Evolutionary conservation across 2,329 filamentous ascomycete genomes (phyloP), one percentile per base, ranked within the genome.

Genomic region (Ophiostoma sp.): DNA sequence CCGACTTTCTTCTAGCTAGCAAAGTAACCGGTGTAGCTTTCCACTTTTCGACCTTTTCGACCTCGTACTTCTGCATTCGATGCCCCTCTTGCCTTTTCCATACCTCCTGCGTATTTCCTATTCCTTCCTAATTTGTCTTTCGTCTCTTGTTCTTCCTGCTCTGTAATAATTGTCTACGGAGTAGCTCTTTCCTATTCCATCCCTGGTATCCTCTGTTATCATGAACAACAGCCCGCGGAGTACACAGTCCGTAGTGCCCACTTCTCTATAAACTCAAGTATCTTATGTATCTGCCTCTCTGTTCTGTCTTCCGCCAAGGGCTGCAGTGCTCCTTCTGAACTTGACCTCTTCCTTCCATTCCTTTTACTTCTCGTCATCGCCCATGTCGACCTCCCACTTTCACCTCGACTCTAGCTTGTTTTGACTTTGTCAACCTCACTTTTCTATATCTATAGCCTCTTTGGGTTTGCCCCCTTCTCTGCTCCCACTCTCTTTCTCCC

Each of bases 21-120:
- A 48, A 39, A 72, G 67, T 70, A 72, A 60, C 41, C 35, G 27
- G n/a, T 33, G n/a, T 67, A 36, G 65, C 66, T 67, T 69, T 57
- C 70, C 68, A 71, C 65, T 68, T 67, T 64, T 62, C n/a, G 64
- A 20, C 35, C 17, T 66, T 20, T 41, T 10, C 23, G 5, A 13
- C 54, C 65, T 57, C 64, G 41, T 44, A 44, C 41, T 44, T 20
- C 41, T 44, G 41, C 17, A 44, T 44, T 44, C 15, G 15, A 54
- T 54, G 48, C 48, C 48, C 52, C 52, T 41, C 65, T 52, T 44
- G 64, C 64, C 64, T 15, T 27, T 2, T 52, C 15, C 2, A 17
- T 48, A 48, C 7, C 2, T 57, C 31, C 8, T 60, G 44, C 44
- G 44, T 48, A 48, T 48, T 48, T 44, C 17, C 31, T 31, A 23